Evolutionary conservation across 306 rosid species (phyloP).

Genomic region (Chamaecrista fasciculata): DNA sequence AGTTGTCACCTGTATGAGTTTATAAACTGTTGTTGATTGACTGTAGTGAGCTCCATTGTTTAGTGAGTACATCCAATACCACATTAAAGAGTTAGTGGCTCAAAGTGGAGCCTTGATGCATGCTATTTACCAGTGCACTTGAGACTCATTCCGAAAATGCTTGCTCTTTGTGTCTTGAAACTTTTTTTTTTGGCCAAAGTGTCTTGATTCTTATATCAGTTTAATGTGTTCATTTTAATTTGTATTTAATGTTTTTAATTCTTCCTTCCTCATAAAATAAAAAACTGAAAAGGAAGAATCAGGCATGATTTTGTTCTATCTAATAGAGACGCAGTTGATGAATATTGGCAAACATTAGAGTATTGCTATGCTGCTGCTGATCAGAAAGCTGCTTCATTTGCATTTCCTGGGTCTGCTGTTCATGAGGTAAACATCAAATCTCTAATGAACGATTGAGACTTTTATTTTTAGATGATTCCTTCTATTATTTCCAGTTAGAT

Average conservation of each 20-base stretch:
- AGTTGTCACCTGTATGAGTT: background rate
- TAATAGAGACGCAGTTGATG: slow-evolving; percentile 72
- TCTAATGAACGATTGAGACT: slow-evolving; percentile 12
- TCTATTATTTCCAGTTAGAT: slow-evolving; percentile 17
- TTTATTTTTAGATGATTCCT: slow-evolving; percentile 3
- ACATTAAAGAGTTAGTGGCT: too few relatives aligned
- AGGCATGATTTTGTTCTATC: slow-evolving; percentile 89
- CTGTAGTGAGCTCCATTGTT: background rate
- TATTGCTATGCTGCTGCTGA: slow-evolving; percentile 86
- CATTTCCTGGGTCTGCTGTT: slow-evolving; percentile 94
- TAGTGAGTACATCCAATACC: too few relatives aligned
- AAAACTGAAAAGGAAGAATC: slow-evolving; percentile 43
- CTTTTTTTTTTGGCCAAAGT: too few relatives aligned
- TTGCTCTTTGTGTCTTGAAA: slow-evolving; percentile 7
- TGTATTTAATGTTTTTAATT: too few relatives aligned
- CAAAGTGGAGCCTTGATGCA: too few relatives aligned
- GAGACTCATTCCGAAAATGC: background rate
- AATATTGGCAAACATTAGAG: slow-evolving; percentile 92
- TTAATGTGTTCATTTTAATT: background rate
- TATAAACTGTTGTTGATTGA: slow-evolving; percentile 10
- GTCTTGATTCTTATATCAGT: background rate
- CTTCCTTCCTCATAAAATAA: background rate
- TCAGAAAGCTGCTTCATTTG: slow-evolving; percentile 67
- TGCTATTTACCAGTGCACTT: background rate
- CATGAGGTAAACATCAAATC: slow-evolving; percentile 57